phyloP scores from a whole-genome alignment of 345 rosid species.

The Populus simonii region DNA sequence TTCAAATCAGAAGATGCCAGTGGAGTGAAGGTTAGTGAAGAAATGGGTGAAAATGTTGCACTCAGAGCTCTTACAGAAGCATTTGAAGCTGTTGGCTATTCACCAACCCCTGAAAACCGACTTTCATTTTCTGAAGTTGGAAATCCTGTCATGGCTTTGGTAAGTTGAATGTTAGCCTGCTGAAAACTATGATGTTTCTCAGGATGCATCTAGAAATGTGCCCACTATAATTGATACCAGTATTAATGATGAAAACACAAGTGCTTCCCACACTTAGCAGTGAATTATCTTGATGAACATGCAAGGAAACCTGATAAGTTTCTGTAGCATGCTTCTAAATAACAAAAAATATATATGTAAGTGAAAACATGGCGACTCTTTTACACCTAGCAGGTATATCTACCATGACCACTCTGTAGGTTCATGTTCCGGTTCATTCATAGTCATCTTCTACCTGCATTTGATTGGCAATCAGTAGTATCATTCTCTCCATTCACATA shows the following conservation, averaged over 20 bases:
- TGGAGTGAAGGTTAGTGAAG: slow-evolving; percentile 40
- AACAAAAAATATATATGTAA: too few species aligned
- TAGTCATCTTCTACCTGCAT: too few species aligned
- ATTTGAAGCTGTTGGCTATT: slow-evolving; percentile 79
- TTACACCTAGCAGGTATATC: too few species aligned
- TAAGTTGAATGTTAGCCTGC: slow-evolving; percentile 33
- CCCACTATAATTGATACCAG: neutral
- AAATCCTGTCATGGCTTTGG: slow-evolving; percentile 98
- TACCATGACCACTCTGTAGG: too few species aligned
- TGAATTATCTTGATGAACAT: neutral
- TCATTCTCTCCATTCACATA: neutral
- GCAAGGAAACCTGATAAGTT: neutral
- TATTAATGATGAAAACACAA: neutral
- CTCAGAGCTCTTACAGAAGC: slow-evolving; percentile 80
- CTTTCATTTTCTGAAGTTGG: slow-evolving; percentile 90
- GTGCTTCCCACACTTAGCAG: neutral
- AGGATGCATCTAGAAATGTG: neutral
- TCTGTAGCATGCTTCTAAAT: neutral
- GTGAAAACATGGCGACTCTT: neutral
- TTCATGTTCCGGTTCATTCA: too few species aligned
- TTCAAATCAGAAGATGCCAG: slow-evolving; percentile 36
- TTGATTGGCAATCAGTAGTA: neutral
- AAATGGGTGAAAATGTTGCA: slow-evolving; percentile 49
- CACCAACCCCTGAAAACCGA: slow-evolving; percentile 51
- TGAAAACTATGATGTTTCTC: neutral